Evolutionary conservation across 257 asterid species (phyloP).

Genomic region (Nicotiana attenuata): DNA sequence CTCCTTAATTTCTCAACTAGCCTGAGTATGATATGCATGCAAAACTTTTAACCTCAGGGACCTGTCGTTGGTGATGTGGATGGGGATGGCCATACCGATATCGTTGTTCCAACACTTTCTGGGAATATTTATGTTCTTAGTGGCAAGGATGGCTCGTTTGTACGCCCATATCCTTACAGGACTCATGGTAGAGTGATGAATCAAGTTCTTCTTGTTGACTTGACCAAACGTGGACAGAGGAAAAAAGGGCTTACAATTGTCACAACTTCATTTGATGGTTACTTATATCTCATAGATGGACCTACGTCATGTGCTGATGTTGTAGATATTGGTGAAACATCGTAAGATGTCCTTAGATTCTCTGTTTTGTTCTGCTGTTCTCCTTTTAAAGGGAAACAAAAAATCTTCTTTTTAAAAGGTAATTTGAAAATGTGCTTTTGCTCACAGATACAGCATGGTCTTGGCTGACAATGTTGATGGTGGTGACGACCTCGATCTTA

Average conservation of each 20-base stretch:
- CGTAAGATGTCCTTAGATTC: conserved; percentile 46
- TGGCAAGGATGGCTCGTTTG: conserved; percentile 89
- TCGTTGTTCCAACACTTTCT: conserved; percentile 89
- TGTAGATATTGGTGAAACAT: conserved; percentile 98
- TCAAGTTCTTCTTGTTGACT: conserved; percentile 93
- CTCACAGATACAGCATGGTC: conserved; percentile 95
- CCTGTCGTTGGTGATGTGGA: conserved; percentile 91
- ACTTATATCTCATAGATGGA: conserved; percentile 91
- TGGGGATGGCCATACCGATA: conserved; percentile 96
- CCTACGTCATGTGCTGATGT: conserved; percentile 99
- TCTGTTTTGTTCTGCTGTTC: background rate
- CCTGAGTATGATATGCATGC: background rate
- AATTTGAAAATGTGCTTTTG: background rate
- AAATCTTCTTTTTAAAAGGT: background rate
- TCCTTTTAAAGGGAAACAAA: background rate
- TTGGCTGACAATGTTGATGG: conserved; percentile 98
- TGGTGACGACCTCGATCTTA: conserved; percentile 98
- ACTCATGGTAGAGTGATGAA: conserved; percentile 98
- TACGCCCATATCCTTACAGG: conserved; percentile 89
- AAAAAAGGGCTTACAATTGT: conserved; percentile 90
- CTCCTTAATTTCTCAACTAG: background rate
- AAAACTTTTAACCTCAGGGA: conserved; percentile 33
- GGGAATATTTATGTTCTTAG: conserved; percentile 95
- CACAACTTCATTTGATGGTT: conserved; percentile 93
- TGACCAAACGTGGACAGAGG: conserved; percentile 85